Evolutionary conservation across 768 basidiomycete genomes (phyloP).

Genomic region (Suillus americanus): DNA sequence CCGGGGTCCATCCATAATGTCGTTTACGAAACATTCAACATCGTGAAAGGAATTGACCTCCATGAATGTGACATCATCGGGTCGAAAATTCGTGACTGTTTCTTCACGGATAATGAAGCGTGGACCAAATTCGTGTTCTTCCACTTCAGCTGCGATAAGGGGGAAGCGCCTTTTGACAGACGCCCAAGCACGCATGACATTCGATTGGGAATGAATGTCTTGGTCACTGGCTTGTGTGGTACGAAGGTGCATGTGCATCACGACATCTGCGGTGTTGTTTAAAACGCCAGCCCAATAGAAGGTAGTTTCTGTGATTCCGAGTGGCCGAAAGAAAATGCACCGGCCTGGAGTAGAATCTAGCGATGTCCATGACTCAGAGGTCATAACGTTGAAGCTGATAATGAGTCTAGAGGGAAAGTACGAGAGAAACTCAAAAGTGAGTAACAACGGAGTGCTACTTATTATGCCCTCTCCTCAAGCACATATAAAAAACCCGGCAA

Average conservation of each 20-base stretch:
- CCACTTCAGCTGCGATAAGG: conserved; percentile 43
- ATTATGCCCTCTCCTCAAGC: neutral
- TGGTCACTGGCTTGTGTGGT: conserved; percentile 13
- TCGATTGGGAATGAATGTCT: conserved; percentile 25
- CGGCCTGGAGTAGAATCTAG: conserved; percentile 6
- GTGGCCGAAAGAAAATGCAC: conserved; percentile 26
- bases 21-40: conserved; percentile 32
- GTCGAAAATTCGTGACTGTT: conserved; percentile 24
- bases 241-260: conserved; percentile 39
- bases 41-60: conserved; percentile 37
- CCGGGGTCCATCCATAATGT: conserved; percentile 33
- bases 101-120: conserved; percentile 42
- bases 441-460: neutral
- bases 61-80: conserved; percentile 40
- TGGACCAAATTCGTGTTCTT: conserved; percentile 28
- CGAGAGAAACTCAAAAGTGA: neutral
- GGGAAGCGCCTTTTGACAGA: conserved; percentile 49
- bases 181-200: conserved; percentile 43
- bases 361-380: neutral
- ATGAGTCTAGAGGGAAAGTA: neutral
- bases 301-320: conserved; percentile 39
- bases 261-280: conserved; percentile 42
- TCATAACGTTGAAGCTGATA: neutral
- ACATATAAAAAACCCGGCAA: neutral
- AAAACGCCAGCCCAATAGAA: conserved; percentile 41